Evolutionary conservation across 176 grass and related monocot species (phyloP).

Genomic region (Canna indica): DNA sequence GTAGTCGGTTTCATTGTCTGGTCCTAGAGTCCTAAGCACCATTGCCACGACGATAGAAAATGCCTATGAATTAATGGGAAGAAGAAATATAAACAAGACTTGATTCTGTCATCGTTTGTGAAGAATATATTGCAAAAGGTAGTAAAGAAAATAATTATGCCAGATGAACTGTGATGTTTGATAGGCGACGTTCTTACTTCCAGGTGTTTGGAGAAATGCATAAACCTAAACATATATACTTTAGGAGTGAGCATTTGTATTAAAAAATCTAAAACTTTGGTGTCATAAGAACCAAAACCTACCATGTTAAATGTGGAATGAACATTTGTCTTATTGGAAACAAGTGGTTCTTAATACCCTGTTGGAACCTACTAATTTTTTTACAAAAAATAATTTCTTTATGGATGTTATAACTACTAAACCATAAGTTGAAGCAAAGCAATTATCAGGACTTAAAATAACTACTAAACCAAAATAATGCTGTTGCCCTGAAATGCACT

Average conservation of each 20-base stretch:
- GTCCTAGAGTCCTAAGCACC: slow-evolving; percentile 61
- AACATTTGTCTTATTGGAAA: too few relatives aligned
- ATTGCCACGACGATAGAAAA: slow-evolving; percentile 59
- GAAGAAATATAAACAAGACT: neutral
- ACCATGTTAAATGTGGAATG: too few relatives aligned
- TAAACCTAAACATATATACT: too few relatives aligned
- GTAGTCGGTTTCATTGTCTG: slow-evolving; percentile 50
- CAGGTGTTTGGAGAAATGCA: too few relatives aligned
- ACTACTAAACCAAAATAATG: neutral
- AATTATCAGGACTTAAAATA: neutral
- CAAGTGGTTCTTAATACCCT: too few relatives aligned
- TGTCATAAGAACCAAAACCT: too few relatives aligned
- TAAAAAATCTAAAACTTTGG: too few relatives aligned
- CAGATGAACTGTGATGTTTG: too few relatives aligned
- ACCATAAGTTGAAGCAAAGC: neutral
- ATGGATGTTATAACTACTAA: neutral
- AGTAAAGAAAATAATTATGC: neutral
- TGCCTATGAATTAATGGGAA: slow-evolving; percentile 32
- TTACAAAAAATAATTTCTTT: too few relatives aligned
- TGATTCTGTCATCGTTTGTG: neutral
- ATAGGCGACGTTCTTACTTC: neutral
- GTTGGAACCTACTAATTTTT: too few relatives aligned
- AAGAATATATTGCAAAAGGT: neutral
- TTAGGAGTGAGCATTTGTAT: too few relatives aligned
- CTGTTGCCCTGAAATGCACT: neutral